A percentile compares a stretch with the other conserved stretches of the same genome.
phyloP scores from a whole-genome alignment of 306 rosid genomes.

The Medicago ruthenica region DNA sequence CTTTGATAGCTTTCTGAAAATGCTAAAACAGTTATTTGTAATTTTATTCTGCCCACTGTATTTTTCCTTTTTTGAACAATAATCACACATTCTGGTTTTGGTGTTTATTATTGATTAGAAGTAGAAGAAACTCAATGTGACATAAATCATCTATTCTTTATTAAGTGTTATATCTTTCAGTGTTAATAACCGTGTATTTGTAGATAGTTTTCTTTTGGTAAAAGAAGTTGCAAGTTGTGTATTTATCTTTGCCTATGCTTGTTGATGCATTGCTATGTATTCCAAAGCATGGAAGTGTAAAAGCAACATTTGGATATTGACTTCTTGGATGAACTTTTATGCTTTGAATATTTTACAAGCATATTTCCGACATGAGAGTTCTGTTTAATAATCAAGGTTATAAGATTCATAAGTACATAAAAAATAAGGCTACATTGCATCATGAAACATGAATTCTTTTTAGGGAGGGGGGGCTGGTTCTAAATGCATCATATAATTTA shows the following conservation, averaged over 20 bases:
- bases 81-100: conserved; percentile 47
- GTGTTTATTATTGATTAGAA: conserved; percentile 45
- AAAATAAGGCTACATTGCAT: no score
- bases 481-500: no score
- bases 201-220: not conserved
- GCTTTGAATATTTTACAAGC: conserved; percentile 9
- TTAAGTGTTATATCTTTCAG: not conserved
- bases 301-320: not conserved
- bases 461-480: no score
- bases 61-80: conserved; percentile 37
- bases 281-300: no score
- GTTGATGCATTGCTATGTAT: no score
- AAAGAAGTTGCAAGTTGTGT: not conserved
- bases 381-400: no score
- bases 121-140: conserved; percentile 24
- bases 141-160: not conserved
- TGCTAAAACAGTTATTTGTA: no score
- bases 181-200: not conserved
- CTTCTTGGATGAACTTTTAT: not conserved
- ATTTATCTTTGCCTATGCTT: no score
- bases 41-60: no score
- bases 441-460: no score
- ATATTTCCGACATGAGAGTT: not conserved
- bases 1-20: no score
- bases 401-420: no score